These are phyloP conservation scores for Schizosaccharomyces osmophilus DNA, from an alignment of 805 yeast genomes.

Conservation along the genomic window DNA sequence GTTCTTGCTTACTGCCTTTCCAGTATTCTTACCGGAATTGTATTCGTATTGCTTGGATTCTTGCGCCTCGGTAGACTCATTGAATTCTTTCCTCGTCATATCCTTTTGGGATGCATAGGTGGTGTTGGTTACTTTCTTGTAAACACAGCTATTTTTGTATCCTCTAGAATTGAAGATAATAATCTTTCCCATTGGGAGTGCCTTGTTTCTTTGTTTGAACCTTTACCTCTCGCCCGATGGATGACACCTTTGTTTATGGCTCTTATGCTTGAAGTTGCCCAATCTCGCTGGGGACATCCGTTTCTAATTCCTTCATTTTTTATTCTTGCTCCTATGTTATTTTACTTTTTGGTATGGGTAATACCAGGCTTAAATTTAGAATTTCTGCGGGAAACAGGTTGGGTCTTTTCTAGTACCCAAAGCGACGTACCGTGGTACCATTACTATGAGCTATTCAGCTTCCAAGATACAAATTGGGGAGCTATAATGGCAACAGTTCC, in stretches of 20 bases:
- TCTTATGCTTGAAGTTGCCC: constrained; percentile 30
- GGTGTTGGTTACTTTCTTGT: constrained; percentile 89
- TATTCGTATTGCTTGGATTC: constrained; percentile 54
- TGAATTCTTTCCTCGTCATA: constrained; percentile 89
- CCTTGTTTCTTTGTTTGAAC: constrained; percentile 15
- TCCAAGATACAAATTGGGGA: constrained; percentile 49
- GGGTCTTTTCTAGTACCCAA: constrained; percentile 53
- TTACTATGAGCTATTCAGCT: constrained; percentile 51
- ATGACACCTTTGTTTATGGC: constrained; percentile 44
- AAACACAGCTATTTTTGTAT: constrained; percentile 76
- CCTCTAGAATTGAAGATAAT: constrained; percentile 58
- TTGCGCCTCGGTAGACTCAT: constrained; percentile 63
- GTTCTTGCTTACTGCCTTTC: constrained; percentile 64
- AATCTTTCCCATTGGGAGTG: constrained; percentile 27
- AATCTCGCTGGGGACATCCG: constrained; percentile 32
- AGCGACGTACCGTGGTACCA: constrained; percentile 65
- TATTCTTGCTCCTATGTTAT: constrained; percentile 40
- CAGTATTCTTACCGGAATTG: constrained; percentile 64
- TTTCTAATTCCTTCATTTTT: constrained; percentile 61
- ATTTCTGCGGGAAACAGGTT: constrained; percentile 45
- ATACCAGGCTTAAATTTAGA: constrained; percentile 41
- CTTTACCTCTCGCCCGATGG: constrained; percentile 41
- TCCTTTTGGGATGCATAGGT: constrained; percentile 88
- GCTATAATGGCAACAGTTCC: constrained; percentile 49
- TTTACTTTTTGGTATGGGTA: constrained; percentile 42